These are phyloP conservation scores for Cladophialophora immunda DNA, from an alignment of 2,329 filamentous ascomycete genomes.

Conservation along the genomic window DNA sequence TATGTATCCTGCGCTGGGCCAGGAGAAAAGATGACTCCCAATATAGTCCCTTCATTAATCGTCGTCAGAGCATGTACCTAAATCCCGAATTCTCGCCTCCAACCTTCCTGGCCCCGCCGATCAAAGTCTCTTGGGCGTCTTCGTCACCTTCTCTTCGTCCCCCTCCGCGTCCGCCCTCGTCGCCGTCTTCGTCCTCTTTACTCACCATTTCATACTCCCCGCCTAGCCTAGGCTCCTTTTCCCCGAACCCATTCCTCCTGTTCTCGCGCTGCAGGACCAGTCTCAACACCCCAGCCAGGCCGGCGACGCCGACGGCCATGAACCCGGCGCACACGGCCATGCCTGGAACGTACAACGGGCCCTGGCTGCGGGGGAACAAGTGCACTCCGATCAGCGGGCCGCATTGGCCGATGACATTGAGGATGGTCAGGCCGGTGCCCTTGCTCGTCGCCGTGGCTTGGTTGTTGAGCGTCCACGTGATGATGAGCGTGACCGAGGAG, in stretches of 20 bases:
- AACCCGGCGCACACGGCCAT: slow-evolving; percentile 70
- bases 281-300: slow-evolving; percentile 64
- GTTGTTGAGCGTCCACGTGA: slow-evolving; percentile 91
- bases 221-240: slow-evolving; percentile 43
- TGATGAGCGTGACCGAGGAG: slow-evolving; percentile 81
- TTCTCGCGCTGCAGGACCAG: slow-evolving; percentile 64
- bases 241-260: slow-evolving; percentile 46
- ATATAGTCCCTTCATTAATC: not conserved
- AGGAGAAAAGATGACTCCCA: not conserved
- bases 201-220: slow-evolving; percentile 50
- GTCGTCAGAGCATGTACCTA: slow-evolving; percentile 34
- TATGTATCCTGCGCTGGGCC: not conserved
- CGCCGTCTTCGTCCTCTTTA: slow-evolving; percentile 52
- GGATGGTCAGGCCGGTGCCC: slow-evolving; percentile 78
- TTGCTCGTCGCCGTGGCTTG: slow-evolving; percentile 73
- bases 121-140: slow-evolving; percentile 57
- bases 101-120: slow-evolving; percentile 27
- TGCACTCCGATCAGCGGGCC: slow-evolving; percentile 76
- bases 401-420: slow-evolving; percentile 83
- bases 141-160: slow-evolving; percentile 36
- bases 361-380: slow-evolving; percentile 67
- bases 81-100: slow-evolving; percentile 27
- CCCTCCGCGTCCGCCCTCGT: slow-evolving; percentile 48
- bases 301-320: slow-evolving; percentile 66
- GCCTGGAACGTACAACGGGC: slow-evolving; percentile 68